phyloP scores from a whole-genome alignment of 202 grass and related monocot species.

The Saccharum hybrid region DNA sequence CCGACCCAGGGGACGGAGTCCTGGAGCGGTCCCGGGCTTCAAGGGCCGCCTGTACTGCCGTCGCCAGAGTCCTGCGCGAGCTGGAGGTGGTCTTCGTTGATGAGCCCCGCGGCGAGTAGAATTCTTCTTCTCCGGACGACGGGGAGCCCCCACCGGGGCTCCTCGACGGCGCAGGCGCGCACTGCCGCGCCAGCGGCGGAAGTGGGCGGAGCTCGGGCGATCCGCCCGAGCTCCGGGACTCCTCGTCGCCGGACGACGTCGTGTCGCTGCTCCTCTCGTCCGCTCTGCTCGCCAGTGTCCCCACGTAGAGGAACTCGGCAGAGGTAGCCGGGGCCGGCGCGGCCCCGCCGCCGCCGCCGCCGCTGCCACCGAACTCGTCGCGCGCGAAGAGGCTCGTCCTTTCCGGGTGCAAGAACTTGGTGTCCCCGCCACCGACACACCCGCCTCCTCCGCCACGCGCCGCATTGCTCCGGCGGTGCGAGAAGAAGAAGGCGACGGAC shows the following conservation, averaged over 20 bases:
- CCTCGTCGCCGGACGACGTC: slow-evolving; percentile 58
- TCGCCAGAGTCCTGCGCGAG: slow-evolving; percentile 53
- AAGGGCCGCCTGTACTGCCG: slow-evolving; percentile 55
- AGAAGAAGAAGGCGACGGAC: slow-evolving; percentile 68
- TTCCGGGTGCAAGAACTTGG: slow-evolving; percentile 64
- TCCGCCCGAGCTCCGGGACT: slow-evolving; percentile 50
- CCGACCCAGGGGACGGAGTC: slow-evolving; percentile 64
- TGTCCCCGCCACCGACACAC: slow-evolving; percentile 36
- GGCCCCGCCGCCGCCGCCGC: slow-evolving; percentile 28
- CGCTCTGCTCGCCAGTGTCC: slow-evolving; percentile 33
- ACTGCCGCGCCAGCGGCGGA: slow-evolving; percentile 76
- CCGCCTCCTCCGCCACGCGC: slow-evolving; percentile 34
- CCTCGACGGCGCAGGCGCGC: slow-evolving; percentile 42
- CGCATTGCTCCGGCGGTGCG: slow-evolving; percentile 52
- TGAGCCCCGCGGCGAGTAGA: slow-evolving; percentile 74
- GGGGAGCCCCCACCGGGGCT: slow-evolving; percentile 41
- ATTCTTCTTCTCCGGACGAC: slow-evolving; percentile 76
- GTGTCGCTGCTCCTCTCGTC: slow-evolving; percentile 62
- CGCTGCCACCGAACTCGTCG: slow-evolving; percentile 67
- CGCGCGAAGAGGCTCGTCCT: slow-evolving; percentile 74
- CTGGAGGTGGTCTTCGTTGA: slow-evolving; percentile 55
- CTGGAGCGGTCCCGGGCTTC: slow-evolving; percentile 53
- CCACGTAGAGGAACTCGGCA: slow-evolving; percentile 45
- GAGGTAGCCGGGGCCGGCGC: slow-evolving; percentile 16
- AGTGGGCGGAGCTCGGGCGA: slow-evolving; percentile 92